Evolutionary conservation across 2,329 filamentous ascomycete genomes (phyloP).

Genomic region (Scedosporium boydii): DNA sequence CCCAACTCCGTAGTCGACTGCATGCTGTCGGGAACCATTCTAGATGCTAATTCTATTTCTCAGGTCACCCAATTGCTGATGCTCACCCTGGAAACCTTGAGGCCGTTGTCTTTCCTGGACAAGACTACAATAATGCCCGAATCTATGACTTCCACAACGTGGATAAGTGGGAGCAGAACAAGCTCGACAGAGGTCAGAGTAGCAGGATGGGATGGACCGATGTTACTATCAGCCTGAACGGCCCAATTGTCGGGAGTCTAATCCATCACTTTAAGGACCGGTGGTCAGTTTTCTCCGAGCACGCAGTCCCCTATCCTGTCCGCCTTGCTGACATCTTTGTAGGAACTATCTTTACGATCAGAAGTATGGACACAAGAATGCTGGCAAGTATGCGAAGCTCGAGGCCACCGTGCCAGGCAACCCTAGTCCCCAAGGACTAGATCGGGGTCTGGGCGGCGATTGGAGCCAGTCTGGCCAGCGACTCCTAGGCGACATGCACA

Average conservation of each 20-base stretch:
- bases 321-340: neutral
- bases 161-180: constrained; percentile 72
- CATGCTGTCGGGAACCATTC: neutral
- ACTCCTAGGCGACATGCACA: constrained; percentile 3
- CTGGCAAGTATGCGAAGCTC: constrained; percentile 34
- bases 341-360: constrained; percentile 78
- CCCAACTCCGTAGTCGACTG: neutral
- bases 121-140: constrained; percentile 86
- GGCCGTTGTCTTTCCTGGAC: constrained; percentile 72
- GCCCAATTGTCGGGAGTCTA: constrained; percentile 66
- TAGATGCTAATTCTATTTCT: constrained; percentile 9
- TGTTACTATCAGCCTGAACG: constrained; percentile 65
- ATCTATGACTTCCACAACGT: constrained; percentile 77
- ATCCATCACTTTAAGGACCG: constrained; percentile 71
- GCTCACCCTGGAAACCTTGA: constrained; percentile 71
- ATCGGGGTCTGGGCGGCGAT: neutral
- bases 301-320: too few species aligned
- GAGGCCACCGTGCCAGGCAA: neutral
- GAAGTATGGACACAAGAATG: constrained; percentile 56
- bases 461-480: neutral
- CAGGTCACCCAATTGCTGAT: constrained; percentile 69
- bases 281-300: constrained; percentile 42
- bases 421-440: neutral
- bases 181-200: constrained; percentile 68
- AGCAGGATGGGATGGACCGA: constrained; percentile 93